Evolutionary conservation across 257 asterid species (phyloP).

Genomic region (Capsicum baccatum): DNA sequence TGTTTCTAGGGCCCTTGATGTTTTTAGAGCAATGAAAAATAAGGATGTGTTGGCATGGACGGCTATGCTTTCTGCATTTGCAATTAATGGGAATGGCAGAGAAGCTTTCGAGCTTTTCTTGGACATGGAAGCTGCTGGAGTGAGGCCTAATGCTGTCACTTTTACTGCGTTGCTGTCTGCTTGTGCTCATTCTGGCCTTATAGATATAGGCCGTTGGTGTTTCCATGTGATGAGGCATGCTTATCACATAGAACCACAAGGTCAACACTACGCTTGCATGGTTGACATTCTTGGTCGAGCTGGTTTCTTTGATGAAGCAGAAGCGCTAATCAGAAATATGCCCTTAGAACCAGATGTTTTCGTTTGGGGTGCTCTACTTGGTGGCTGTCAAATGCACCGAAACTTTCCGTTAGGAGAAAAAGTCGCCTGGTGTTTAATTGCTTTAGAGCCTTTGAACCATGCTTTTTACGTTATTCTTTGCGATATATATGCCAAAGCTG

Average conservation of each 20-base stretch:
- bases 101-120: constrained; percentile 61
- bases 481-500: constrained; percentile 71
- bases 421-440: constrained; percentile 59
- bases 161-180: constrained; percentile 64
- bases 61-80: constrained; percentile 70
- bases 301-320: constrained; percentile 72
- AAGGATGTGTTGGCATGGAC: constrained; percentile 87
- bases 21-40: constrained; percentile 56
- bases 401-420: constrained; percentile 65
- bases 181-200: constrained; percentile 74
- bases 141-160: constrained; percentile 73
- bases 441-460: constrained; percentile 66
- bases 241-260: constrained; percentile 54
- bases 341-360: constrained; percentile 73
- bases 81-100: constrained; percentile 63
- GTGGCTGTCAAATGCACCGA: constrained; percentile 79
- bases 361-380: constrained; percentile 87
- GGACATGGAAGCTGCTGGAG: constrained; percentile 60
- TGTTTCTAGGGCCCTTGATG: constrained; percentile 56
- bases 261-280: constrained; percentile 81
- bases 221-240: constrained; percentile 53
- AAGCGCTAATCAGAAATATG: constrained; percentile 60
- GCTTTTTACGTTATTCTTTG: constrained; percentile 71
- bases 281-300: constrained; percentile 73
- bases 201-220: constrained; percentile 62